Percentiles rank a stretch among this genome's conserved stretches.
Evolutionary conservation across 768 basidiomycete genomes (phyloP).

Genomic region (Phanerochaete carnosa): DNA sequence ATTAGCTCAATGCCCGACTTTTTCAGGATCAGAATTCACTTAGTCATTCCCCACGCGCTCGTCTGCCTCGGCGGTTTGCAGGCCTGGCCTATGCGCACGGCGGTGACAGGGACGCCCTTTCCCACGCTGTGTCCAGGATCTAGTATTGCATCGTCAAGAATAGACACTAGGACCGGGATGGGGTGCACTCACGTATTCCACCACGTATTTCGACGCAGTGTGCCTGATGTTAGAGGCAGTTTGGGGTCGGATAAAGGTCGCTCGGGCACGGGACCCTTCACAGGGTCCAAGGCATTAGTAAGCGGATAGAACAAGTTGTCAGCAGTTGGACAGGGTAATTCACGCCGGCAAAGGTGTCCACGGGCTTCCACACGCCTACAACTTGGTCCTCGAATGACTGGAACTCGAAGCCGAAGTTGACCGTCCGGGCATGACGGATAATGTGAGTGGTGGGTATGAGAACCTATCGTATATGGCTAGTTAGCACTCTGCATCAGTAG

Average conservation of each 20-base stretch:
- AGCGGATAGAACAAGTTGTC: constrained; percentile 19
- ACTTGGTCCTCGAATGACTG: constrained; percentile 18
- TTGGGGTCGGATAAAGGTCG: constrained; percentile 19
- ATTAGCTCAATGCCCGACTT: constrained; percentile 6
- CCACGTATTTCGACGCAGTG: constrained; percentile 39
- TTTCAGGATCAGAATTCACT: constrained; percentile 4
- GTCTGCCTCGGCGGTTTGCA: constrained; percentile 17
- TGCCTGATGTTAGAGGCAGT: constrained; percentile 34
- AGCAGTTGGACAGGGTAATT: constrained; percentile 6
- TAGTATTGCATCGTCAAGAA: background rate
- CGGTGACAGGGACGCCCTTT: background rate
- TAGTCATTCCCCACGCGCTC: constrained; percentile 6
- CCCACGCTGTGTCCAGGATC: constrained; percentile 1
- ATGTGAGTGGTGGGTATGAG: constrained; percentile 4
- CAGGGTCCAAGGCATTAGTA: background rate
- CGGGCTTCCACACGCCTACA: constrained; percentile 16
- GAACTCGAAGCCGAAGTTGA: constrained; percentile 20
- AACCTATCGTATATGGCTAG: background rate
- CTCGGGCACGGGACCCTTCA: constrained; percentile 7
- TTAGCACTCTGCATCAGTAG: constrained; percentile 5
- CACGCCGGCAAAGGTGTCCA: constrained; percentile 6
- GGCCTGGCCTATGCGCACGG: constrained; percentile 27
- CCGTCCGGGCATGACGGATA: constrained; percentile 17
- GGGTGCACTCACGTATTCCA: constrained; percentile 28
- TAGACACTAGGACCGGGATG: background rate